Percentiles rank a stretch among this genome's conserved stretches.
These are phyloP conservation scores for Alternaria conjuncta DNA, from an alignment of 2,329 filamentous ascomycete genomes.

Conservation along the genomic window DNA sequence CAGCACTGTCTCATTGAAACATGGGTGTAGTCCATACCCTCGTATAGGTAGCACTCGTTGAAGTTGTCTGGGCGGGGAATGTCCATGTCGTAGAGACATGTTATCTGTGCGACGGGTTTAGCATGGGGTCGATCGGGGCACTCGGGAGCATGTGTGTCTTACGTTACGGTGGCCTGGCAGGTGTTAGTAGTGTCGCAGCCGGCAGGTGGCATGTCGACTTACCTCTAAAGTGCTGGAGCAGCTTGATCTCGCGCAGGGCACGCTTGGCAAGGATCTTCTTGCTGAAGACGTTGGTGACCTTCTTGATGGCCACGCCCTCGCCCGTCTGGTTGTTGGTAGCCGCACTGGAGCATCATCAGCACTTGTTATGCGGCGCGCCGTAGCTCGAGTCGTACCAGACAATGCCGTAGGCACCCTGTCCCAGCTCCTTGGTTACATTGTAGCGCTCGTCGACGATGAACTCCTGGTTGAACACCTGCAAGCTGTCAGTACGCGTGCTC, in stretches of 20 bases:
- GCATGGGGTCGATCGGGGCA: constrained; percentile 47
- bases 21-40: constrained; percentile 65
- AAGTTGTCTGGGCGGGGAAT: constrained; percentile 97
- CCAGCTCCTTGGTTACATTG: constrained; percentile 97
- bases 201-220: constrained; percentile 14
- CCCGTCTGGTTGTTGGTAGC: constrained; percentile 89
- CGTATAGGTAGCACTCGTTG: constrained; percentile 98
- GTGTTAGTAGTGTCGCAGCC: constrained; percentile 28
- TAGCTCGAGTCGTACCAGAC: constrained; percentile 73
- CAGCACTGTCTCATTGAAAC: constrained; percentile 20
- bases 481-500: not conserved
- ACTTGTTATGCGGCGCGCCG: constrained; percentile 2
- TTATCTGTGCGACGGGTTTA: constrained; percentile 72
- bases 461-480: constrained; percentile 89
- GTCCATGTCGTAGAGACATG: constrained; percentile 99
- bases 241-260: constrained; percentile 96
- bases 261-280: constrained; percentile 99
- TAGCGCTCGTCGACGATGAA: constrained; percentile 98
- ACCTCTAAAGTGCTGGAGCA: constrained; percentile 91
- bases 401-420: constrained; percentile 97
- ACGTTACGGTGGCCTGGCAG: constrained; percentile 55
- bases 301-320: constrained; percentile 98
- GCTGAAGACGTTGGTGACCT: constrained; percentile 99
- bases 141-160: constrained; percentile 54
- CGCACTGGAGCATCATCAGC: constrained; percentile 65